Base-by-base conservation (phyloP, 768 basidiomycete genomes). In the Mrakia blollopis region DNA sequence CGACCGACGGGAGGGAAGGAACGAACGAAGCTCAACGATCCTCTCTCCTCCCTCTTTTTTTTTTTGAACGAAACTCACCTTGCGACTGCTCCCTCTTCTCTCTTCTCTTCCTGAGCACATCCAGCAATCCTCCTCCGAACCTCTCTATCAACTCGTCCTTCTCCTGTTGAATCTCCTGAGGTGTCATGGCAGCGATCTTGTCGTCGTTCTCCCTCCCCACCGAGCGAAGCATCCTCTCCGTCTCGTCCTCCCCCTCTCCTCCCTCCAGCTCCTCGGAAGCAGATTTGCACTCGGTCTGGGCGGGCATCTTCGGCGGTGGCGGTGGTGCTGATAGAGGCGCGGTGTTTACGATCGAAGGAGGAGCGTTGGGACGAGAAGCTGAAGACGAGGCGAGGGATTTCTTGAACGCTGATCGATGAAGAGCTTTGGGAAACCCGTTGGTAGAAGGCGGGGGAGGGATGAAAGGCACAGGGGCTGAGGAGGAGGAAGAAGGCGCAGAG, bases 121-220 rank as follows among this genome's bases (percentile, higher is more conserved):
- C 89, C 3, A 86, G 85, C 21, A 93, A 85, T 23, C 87, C 88
- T 2, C 86, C 84, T 0, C 93, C 93, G 81, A 95, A 89, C 65
- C 88, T 87, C 78, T 91, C 89, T 39, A 91, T 74, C 60, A 95
- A 88, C 78, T 92, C 88, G 69, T 84, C 84, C 62, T 86, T 85
- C 82, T 91, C 92, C 73, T 87, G 83, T 77, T 90, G 88, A 13
- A 89, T 86, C 82, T 94, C 91, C 21, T 88, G 88, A 13, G 87
- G 87, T 1, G 87, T 86, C 94, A 95, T 95, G 0, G 80, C 82
- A 25, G 87, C 88, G 1, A 95, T 87, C 50, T 84, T 83, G 18
- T 84, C 83, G 76, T 87, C 86, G 79, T 95, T 94, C 80, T 93
- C 91, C 74, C 86, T 85, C 79, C 79, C 77, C 87, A 89, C 73